These are phyloP conservation scores for Naganishia vaughanmartiniae DNA, from an alignment of 768 basidiomycete genomes.

Conservation along the genomic window DNA sequence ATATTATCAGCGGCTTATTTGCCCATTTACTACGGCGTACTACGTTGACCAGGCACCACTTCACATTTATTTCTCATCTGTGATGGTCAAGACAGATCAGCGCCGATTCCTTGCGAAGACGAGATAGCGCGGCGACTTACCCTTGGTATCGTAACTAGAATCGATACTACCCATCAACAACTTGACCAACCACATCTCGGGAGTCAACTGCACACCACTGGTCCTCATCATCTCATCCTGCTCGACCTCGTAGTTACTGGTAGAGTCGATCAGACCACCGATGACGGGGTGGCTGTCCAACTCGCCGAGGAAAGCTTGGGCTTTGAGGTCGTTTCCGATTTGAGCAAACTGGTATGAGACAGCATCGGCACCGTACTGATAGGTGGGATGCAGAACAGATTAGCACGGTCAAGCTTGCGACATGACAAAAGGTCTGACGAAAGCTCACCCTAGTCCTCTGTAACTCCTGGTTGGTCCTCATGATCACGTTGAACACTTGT, in stretches of 20 bases:
- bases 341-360: slow-evolving; percentile 51
- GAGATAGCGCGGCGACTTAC: slow-evolving; percentile 27
- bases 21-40: neutral
- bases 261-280: slow-evolving; percentile 52
- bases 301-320: slow-evolving; percentile 50
- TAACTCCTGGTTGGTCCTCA: slow-evolving; percentile 43
- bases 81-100: neutral
- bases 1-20: neutral
- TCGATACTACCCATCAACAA: slow-evolving; percentile 26
- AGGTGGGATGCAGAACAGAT: neutral
- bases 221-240: slow-evolving; percentile 48
- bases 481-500: slow-evolving; percentile 46
- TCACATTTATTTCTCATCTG: neutral
- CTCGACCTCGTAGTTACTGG: slow-evolving; percentile 46
- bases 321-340: slow-evolving; percentile 52
- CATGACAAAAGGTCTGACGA: neutral
- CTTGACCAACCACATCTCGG: slow-evolving; percentile 53
- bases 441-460: slow-evolving; percentile 42
- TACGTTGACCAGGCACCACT: neutral
- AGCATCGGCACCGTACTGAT: slow-evolving; percentile 48
- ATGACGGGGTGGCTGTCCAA: slow-evolving; percentile 52
- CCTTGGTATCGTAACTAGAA: slow-evolving; percentile 40
- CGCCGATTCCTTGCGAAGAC: neutral
- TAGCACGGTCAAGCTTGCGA: neutral
- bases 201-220: slow-evolving; percentile 40